Evolutionary conservation across 345 rosid genomes (phyloP).

Genomic region (Gossypium rotundifolium): DNA sequence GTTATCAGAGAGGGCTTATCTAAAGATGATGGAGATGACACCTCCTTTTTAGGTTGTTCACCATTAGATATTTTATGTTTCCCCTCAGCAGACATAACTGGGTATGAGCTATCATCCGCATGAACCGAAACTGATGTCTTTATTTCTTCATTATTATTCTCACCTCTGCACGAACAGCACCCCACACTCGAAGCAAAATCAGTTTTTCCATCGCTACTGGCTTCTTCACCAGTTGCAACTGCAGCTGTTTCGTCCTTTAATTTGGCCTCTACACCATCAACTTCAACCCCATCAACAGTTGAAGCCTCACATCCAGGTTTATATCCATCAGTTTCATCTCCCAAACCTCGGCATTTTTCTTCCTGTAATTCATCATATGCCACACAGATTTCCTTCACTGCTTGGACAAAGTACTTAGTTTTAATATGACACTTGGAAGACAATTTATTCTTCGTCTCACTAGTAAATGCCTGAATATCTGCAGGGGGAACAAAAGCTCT

Average conservation of each 20-base stretch:
- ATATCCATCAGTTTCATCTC: slow-evolving; percentile 38
- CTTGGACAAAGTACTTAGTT: slow-evolving; percentile 69
- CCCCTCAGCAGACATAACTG: slow-evolving; percentile 33
- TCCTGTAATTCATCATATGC: slow-evolving; percentile 68
- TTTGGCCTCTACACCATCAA: slow-evolving; percentile 39
- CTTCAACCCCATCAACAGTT: slow-evolving; percentile 35
- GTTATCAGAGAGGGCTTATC: slow-evolving; percentile 27
- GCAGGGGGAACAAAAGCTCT: slow-evolving; percentile 81
- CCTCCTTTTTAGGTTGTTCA: slow-evolving; percentile 31
- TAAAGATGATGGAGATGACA: slow-evolving; percentile 19
- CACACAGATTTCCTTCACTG: slow-evolving; percentile 74
- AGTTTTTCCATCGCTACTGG: slow-evolving; percentile 26
- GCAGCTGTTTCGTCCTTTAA: slow-evolving; percentile 27
- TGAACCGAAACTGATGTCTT: slow-evolving; percentile 37
- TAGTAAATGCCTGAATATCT: slow-evolving; percentile 76
- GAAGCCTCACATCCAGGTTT: slow-evolving; percentile 32
- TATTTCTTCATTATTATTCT: slow-evolving; percentile 40
- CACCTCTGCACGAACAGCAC: slow-evolving; percentile 29
- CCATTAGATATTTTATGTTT: slow-evolving; percentile 30
- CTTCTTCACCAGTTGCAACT: slow-evolving; percentile 26
- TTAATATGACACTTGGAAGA: slow-evolving; percentile 60
- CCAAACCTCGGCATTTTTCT: slow-evolving; percentile 35
- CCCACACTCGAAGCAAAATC: slow-evolving; percentile 34
- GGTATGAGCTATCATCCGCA: slow-evolving; percentile 29
- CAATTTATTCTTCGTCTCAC: slow-evolving; percentile 66